Evolutionary conservation across 768 basidiomycete genomes (phyloP), one percentile per base, ranked within the genome.

Genomic region (Naganishia antarctica): DNA sequence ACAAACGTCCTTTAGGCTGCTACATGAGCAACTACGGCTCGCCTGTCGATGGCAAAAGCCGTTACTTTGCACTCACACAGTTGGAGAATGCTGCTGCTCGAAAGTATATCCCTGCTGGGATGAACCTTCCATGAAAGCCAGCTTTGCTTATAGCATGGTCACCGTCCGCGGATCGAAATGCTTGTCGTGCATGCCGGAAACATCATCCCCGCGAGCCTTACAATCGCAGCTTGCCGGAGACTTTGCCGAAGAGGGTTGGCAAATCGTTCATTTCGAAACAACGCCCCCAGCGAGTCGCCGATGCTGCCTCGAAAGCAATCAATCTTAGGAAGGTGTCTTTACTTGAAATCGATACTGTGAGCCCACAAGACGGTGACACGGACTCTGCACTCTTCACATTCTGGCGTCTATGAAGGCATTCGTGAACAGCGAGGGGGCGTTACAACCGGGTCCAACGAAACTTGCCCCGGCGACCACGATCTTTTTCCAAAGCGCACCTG

Each of bases 161-260:
- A 45, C 25, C 31, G 29, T 37, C 4, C 1, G 31, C 2, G 59
- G 31, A 1, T 18, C 31, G 1, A 31, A n/a, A 16, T 44, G 43
- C 18, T 9, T 60, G 5, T 45, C 59, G n/a, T 60, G 59, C 31
- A 60, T 60, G 59, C 43, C 59, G 53, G 37, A 57, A 34, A 57
- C 53, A 12, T 23, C 32, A 23, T 32, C 13, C 53, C 53, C 5
- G 25, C 32, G 37, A 34, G 34, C n/a, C 3, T 6, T 26, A 15
- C 53, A 57, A 25, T 34, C 18, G 37, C 21, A 21, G 1, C 34
- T 57, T n/a, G 32, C 53, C 11, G 4, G 12, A 26, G 34, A 25
- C 6, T 28, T 60, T 21, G 43, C 8, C 18, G 59, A 60, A 1
- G 5, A 28, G 8, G 59, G 26, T 12, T 60, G 45, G 41, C 31